Evolutionary conservation across 805 yeast genomes (phyloP), one percentile per base, ranked within the genome.

Genomic region (Torulaspora maleeae): DNA sequence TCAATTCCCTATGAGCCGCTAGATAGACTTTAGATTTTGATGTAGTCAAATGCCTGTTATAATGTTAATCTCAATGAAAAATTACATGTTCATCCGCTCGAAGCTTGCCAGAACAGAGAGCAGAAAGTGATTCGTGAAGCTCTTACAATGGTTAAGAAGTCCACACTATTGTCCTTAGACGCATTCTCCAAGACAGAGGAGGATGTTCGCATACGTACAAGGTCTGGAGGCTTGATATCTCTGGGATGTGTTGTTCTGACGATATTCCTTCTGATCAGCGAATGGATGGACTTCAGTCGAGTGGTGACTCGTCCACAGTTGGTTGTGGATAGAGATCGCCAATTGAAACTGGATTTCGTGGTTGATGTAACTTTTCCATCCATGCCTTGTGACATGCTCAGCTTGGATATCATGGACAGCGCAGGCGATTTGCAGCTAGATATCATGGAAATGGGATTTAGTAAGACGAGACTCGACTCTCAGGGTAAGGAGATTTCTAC

Each of bases 121-220:
- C 17, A 28, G 17, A 29, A 5, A 32, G 25, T 19, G 9, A 28
- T 24, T 16, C n/a, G 29, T 39, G 20, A 39, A 13, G 35, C 25
- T 16, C 36, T 36, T 25, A 27, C 20, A 27, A 47, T 37, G 46
- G 49, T 58, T 45, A 60, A 55, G 51, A 59, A 48, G 48, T 62
- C 59, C 5, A 53, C 57, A 20, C 56, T 72, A 28, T 48, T 86
- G 39, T 78, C 82, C 35, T 70, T 86, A 48, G 98, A 90, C 66
- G 95, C 91, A n/a, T 90, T 91, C 62, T 78, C 95, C 24, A 91
- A 90, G 67, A 86, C 97, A 4, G 90, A 87, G 28, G 98, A 91
- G 60, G 99, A 93, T 64, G 95, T 95, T 7, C 77, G 86, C 41
- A 79, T 93, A 49, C 80, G 85, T 51, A 93, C 99, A 3, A 76